Percentiles rank a stretch among this genome's conserved stretches.
Conservation (phyloP, 805 yeast species). For the Yarrowia osloensis region DNA sequence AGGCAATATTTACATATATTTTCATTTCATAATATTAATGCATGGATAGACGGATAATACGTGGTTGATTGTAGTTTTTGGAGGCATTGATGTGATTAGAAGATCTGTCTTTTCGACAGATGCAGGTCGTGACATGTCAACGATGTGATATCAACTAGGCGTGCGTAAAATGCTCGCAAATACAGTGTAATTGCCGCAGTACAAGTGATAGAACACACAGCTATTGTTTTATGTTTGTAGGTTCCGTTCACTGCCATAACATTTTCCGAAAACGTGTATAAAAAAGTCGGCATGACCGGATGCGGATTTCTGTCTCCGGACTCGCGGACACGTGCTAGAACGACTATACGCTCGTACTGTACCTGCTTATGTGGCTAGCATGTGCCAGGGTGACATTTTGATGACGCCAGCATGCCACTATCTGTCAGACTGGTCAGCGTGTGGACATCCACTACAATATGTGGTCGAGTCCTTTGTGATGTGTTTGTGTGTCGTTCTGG, state of each 20-base stretch:
- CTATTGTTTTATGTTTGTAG: no score
- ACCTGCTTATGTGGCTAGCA: constrained; percentile 2
- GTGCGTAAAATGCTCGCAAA: no score
- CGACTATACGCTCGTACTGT: neutral
- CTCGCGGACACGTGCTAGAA: neutral
- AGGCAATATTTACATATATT: constrained; percentile 22
- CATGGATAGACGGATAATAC: constrained; percentile 26
- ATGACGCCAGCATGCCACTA: neutral
- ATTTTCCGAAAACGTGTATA: neutral
- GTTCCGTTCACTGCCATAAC: neutral
- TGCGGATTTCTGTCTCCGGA: no score
- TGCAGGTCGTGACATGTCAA: no score
- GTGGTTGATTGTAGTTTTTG: neutral
- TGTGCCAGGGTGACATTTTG: neutral
- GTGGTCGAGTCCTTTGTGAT: no score
- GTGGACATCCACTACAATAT: neutral
- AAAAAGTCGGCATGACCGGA: neutral
- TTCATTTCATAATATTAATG: constrained; percentile 28
- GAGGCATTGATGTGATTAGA: no score
- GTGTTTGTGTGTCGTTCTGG: no score
- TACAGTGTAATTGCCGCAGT: no score
- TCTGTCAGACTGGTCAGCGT: no score
- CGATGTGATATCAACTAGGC: no score
- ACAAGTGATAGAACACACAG: no score
- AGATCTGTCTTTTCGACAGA: no score